Base-by-base conservation (phyloP, 345 rosid species). In the Turnera subulata region DNA sequence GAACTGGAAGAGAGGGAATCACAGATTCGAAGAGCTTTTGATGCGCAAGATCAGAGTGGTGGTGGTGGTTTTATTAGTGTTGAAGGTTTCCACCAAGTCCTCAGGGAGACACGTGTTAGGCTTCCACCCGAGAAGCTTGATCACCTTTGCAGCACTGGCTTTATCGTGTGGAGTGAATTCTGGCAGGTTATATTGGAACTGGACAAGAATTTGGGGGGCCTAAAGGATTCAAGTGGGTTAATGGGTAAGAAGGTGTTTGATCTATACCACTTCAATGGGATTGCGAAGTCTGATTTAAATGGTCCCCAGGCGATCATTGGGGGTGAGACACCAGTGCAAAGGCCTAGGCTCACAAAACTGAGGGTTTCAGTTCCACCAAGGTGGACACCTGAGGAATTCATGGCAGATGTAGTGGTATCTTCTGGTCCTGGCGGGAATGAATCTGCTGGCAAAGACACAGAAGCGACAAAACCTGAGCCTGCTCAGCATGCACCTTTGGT, bases 241-340 rank as follows among this genome's bases (percentile, higher is more conserved):
- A 90, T 94, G 97, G 99, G 99, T 46, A 88, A 85, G 73, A 94
- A 90, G 84, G 87, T 85, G 43, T 94, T 90, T 76, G 95, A 90
- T 50, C 80, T 94, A 35, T 88, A 79, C 80, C 99, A 94, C 75
- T 94, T 94, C 67, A 94, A 94, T 18, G 99, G 99, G 47, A 94
- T 90, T 39, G 99, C 97, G 11, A 94, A 94, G 65, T 88, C 99
- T 15, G 99, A 85, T 70, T 64, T 90, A 55, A 90, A 82, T 64
- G 84, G 88, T 58, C 70, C 81, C 65, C 94, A 84, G 46, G 67
- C 76, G 8, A 63, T 59, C 58, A 55, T 63, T 3, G 82, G 84
- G 37, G 78, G 81, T 11, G 84, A 74, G 55, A 76, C 63, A 43
- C 93, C 97, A 0, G 63, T 73, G 49, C 99, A 94, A 61, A 88